These are phyloP conservation scores for Backusella luteola DNA, from an alignment of 192 early-diverging fungal species.

Conservation along the genomic window DNA sequence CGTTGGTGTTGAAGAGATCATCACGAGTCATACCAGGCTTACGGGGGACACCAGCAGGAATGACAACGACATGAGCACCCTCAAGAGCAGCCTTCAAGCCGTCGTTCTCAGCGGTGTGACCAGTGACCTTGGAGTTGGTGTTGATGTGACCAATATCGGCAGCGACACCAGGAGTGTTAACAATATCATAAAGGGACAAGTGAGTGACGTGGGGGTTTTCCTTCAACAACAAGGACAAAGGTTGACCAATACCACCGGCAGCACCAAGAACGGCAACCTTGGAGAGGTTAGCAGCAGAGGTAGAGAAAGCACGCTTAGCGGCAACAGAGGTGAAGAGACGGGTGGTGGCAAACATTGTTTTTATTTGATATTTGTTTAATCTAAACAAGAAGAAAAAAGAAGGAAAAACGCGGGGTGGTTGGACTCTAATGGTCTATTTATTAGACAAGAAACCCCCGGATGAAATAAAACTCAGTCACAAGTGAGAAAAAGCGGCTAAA, in stretches of 20 bases:
- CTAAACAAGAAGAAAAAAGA: slow-evolving; percentile 15
- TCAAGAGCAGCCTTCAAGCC: slow-evolving; percentile 44
- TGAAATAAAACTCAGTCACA: slow-evolving; percentile 2
- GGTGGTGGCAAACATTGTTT: slow-evolving; percentile 28
- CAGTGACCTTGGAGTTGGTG: slow-evolving; percentile 74
- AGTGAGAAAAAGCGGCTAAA: slow-evolving; percentile 3
- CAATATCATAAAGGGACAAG: slow-evolving; percentile 94
- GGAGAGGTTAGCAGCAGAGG: slow-evolving; percentile 28
- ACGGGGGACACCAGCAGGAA: slow-evolving; percentile 97
- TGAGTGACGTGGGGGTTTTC: slow-evolving; percentile 84
- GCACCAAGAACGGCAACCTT: slow-evolving; percentile 69
- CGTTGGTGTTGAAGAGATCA: slow-evolving; percentile 98
- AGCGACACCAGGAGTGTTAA: slow-evolving; percentile 97
- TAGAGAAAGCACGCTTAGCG: slow-evolving; percentile 32
- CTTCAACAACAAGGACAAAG: slow-evolving; percentile 93
- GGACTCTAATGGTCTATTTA: background rate
- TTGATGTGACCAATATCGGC: slow-evolving; percentile 94
- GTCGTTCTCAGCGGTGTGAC: slow-evolving; percentile 63
- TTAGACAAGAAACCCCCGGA: slow-evolving; percentile 16
- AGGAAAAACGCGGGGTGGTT: background rate
- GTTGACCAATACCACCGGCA: slow-evolving; percentile 97
- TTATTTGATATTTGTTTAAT: background rate
- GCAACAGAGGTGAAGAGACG: slow-evolving; percentile 25
- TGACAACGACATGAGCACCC: slow-evolving; percentile 62
- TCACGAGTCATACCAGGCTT: slow-evolving; percentile 99